These are phyloP conservation scores for Aspergillus sparsus DNA, from an alignment of 495 filamentous ascomycete genomes.

Conservation along the genomic window DNA sequence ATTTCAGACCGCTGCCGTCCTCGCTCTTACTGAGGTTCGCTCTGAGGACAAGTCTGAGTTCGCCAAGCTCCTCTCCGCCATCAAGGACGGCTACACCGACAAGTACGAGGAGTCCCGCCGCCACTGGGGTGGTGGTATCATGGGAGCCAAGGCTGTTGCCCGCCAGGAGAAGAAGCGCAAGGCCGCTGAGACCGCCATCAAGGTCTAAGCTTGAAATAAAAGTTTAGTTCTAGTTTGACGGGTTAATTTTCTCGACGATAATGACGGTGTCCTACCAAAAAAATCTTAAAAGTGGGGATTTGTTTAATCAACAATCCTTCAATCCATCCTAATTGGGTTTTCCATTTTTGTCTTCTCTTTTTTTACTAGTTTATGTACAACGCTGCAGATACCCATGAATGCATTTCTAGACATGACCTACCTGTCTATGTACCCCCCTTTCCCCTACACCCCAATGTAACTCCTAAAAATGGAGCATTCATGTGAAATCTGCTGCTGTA, in stretches of 20 bases:
- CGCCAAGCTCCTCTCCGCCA: conserved; percentile 88
- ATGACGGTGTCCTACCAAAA: conserved; percentile 25
- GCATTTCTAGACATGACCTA: conserved; percentile 41
- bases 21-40: conserved; percentile 94
- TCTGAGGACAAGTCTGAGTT: conserved; percentile 97
- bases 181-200: conserved; percentile 87
- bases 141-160: conserved; percentile 95
- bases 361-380: conserved; percentile 42
- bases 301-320: conserved; percentile 22
- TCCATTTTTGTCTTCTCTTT: conserved; percentile 15
- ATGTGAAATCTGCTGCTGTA: conserved; percentile 27
- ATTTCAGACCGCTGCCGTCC: conserved; percentile 84
- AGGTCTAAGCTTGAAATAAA: conserved; percentile 68
- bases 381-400: conserved; percentile 54
- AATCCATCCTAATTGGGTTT: conserved; percentile 28
- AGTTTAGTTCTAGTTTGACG: conserved; percentile 15
- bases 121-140: conserved; percentile 99
- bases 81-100: conserved; percentile 98
- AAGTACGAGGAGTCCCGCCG: conserved; percentile 91
- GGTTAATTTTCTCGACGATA: conserved; percentile 17
- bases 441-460: conserved; percentile 3
- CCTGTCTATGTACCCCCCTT: not conserved
- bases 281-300: conserved; percentile 27
- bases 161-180: conserved; percentile 95
- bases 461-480: conserved; percentile 23